phyloP scores from a whole-genome alignment of 257 asterid species.

The Gentiana dahurica region DNA sequence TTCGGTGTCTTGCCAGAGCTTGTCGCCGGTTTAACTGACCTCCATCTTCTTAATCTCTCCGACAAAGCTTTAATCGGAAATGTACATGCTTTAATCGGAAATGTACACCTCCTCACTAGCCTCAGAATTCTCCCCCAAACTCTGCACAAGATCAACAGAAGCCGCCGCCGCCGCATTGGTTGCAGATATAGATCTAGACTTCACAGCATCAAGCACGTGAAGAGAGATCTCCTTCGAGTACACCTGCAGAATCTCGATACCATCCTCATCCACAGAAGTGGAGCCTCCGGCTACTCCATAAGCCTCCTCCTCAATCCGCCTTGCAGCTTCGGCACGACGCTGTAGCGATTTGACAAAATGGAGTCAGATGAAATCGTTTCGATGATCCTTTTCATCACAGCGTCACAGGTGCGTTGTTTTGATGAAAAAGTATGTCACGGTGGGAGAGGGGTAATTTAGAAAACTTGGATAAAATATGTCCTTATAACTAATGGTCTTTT shows the following conservation, averaged over 20 bases:
- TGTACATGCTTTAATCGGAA: conserved; percentile 28
- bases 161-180: no score
- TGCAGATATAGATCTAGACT: conserved; percentile 58
- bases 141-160: conserved; percentile 9
- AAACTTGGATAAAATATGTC: no score
- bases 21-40: conserved; percentile 31
- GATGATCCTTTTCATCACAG: conserved; percentile 53
- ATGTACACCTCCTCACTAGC: conserved; percentile 31
- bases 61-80: conserved; percentile 63
- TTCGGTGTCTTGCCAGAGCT: conserved; percentile 61
- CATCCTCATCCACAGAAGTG: conserved; percentile 36
- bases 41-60: conserved; percentile 58
- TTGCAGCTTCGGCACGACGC: conserved; percentile 57
- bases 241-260: conserved; percentile 66
- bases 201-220: conserved; percentile 62
- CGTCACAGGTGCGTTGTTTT: conserved; percentile 70
- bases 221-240: conserved; percentile 79
- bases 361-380: conserved; percentile 73
- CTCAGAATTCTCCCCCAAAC: conserved; percentile 1
- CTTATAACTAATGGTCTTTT: no score
- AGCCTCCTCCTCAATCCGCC: conserved; percentile 59
- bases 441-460: no score
- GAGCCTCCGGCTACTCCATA: conserved; percentile 35
- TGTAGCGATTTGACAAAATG: conserved; percentile 69
- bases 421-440: conserved; percentile 4